phyloP scores from a whole-genome alignment of 73 alveolate genomes.

The Effrenium voratum region DNA sequence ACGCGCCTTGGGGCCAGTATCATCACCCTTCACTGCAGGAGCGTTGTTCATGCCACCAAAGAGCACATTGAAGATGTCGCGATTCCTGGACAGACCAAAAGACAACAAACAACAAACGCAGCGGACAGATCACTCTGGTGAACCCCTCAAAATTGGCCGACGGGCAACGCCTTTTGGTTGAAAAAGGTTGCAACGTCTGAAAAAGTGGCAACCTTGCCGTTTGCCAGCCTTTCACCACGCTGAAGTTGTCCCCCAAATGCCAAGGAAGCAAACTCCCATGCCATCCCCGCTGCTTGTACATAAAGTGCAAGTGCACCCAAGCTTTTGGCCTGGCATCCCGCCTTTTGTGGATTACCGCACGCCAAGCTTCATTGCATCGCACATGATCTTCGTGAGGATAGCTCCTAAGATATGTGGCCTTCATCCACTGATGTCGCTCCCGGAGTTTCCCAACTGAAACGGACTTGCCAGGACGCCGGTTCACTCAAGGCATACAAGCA shows the following conservation, averaged over 20 bases:
- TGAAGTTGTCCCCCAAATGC: too few relatives aligned
- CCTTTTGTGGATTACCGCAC: not conserved
- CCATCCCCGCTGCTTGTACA: too few relatives aligned
- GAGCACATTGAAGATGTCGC: conserved; percentile 78
- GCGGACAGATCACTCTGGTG: not conserved
- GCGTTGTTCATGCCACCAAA: conserved; percentile 85
- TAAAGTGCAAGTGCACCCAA: too few relatives aligned
- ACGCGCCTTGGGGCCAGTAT: conserved; percentile 60
- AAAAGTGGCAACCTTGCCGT: too few relatives aligned
- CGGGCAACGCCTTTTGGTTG: not conserved
- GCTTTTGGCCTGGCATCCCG: too few relatives aligned
- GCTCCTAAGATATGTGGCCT: conserved; percentile 94
- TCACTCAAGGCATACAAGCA: too few relatives aligned
- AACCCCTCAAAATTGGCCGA: not conserved
- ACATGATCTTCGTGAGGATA: conserved; percentile 96
- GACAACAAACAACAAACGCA: not conserved
- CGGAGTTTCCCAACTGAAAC: not conserved
- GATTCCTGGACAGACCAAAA: conserved; percentile 14
- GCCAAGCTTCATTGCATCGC: conserved; percentile 95
- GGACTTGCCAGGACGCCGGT: too few relatives aligned
- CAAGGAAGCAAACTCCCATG: too few relatives aligned
- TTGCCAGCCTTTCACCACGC: too few relatives aligned
- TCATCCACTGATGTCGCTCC: not conserved
- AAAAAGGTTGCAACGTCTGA: too few relatives aligned
- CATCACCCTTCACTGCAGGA: conserved; percentile 47